Conservation (phyloP, 2,329 filamentous ascomycete species). For the Aotearoamyces nothofagi region DNA sequence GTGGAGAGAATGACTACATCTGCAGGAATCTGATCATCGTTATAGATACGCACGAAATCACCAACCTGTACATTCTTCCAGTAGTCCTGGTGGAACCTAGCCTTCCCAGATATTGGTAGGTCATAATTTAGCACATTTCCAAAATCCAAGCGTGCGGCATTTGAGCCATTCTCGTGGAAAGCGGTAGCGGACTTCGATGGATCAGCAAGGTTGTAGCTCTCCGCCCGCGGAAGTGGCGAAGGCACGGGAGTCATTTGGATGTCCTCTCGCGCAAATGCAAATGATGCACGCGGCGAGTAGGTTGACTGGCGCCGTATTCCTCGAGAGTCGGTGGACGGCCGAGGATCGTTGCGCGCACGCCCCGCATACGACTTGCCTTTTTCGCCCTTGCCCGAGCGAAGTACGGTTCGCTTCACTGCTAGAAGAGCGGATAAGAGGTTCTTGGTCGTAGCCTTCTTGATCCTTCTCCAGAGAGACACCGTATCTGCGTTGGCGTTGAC, state of each 20-base stretch:
- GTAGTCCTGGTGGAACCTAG: constrained; percentile 78
- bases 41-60: constrained; percentile 92
- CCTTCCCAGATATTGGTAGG: constrained; percentile 48
- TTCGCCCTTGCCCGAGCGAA: constrained; percentile 31
- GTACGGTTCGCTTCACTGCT: constrained; percentile 34
- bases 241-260: constrained; percentile 95
- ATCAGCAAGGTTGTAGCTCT: constrained; percentile 16
- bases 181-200: constrained; percentile 19
- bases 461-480: constrained; percentile 68
- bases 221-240: constrained; percentile 48
- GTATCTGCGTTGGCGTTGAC: constrained; percentile 85
- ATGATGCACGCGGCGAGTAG: constrained; percentile 26
- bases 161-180: constrained; percentile 5
- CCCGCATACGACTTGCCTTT: constrained; percentile 9
- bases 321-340: constrained; percentile 6
- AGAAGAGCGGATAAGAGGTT: constrained; percentile 19
- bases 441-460: constrained; percentile 69
- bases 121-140: constrained; percentile 63
- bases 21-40: constrained; percentile 87
- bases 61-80: constrained; percentile 96
- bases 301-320: constrained; percentile 29
- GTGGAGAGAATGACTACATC: constrained; percentile 88
- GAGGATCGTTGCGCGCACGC: constrained; percentile 12
- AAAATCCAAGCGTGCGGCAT: constrained; percentile 25
- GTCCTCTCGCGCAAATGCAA: constrained; percentile 43